Base-by-base conservation (phyloP, 1,284 basidiomycete species). In the Pseudozyma hubeiensis region DNA sequence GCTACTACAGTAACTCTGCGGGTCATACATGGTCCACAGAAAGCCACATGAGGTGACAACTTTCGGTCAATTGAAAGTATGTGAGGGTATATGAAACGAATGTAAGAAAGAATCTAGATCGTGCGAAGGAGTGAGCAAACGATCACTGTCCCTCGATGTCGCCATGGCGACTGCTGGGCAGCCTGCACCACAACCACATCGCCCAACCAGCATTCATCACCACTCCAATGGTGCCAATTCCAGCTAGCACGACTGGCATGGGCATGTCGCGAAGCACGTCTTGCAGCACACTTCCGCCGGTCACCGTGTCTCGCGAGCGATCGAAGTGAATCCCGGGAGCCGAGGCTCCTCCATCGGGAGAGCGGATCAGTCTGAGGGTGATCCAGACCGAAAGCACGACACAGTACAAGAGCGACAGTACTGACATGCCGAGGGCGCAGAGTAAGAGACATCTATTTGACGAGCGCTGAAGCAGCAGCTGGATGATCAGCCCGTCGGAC, bases 311-410 rank as follows among this genome's bases (percentile, higher is more conserved):
- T 6, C 62, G 44, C 7, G 13, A 6, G 7, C 39, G 60, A 16
- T 61, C 9, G 30, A 70, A 56, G 39, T 70, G 67, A n/a, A 70
- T 70, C 11, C 67, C 67, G 5, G 46, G 46, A 6, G 61, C 45
- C 14, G 34, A 30, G 4, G 57, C 54, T n/a, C 51, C 68, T 2
- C 13, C 14, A 14, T 66, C 60, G 1, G 54, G 14, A 31, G 48
- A 45, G 30, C 13, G 31, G 16, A 51, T 29, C 13, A 71, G 43
- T 9, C 34, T n/a, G 17, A 31, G 43, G 9, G 67, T 35, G 16
- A 53, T 53, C 11, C 63, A 11, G 2, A 33, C 52, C 14, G 50
- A 58, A 34, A 63, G 17, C 19, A 40, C 30, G 16, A 29, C 34
- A 24, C 53, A 62, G 40, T 59, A 70, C 3, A 39, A 24, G 24